Base-by-base conservation (phyloP, 2,329 filamentous ascomycete genomes). In the Sclerotinia spermophila region DNA sequence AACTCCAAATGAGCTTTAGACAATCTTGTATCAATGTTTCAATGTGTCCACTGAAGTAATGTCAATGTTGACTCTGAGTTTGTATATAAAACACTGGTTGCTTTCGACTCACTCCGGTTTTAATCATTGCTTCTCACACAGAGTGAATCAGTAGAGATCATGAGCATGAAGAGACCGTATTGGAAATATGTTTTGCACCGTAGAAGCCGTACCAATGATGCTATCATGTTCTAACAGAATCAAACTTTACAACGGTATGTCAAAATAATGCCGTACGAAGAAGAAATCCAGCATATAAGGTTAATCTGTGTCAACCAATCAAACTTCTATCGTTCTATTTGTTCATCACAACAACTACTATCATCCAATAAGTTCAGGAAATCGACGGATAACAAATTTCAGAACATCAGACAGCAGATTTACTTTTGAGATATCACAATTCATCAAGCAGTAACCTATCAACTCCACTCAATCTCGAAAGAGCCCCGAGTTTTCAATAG, bases 401-500 rank as follows among this genome's bases (percentile, higher is more conserved):
- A 51, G 13, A 27, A 27, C 48, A n/a, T n/a, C n/a, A n/a, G n/a
- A n/a, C n/a, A n/a, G n/a, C n/a, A n/a, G n/a, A n/a, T n/a, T n/a
- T n/a, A n/a, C n/a, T n/a, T n/a, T n/a, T n/a, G n/a, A n/a, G n/a
- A n/a, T n/a, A n/a, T n/a, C n/a, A n/a, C n/a, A n/a, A n/a, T n/a
- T n/a, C n/a, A n/a, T n/a, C n/a, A n/a, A n/a, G n/a, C n/a, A 27
- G n/a, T 51, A 27, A 51, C 13, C 13, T 5, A 5, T 13, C 24
- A 27, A 51, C 13, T 5, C 17, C 5, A 17, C 17, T n/a, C 15
- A 40, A 51, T 0, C 27, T 11, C 7, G 24, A 51, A n/a, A 51
- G 0, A 5, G 2, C 2, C 2, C 5, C 2, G 48, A 27, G 48
- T 51, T 27, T n/a, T 15, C 5, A 27, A 2, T 0, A 51, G 17